phyloP scores from a whole-genome alignment of 148 eudicot species.

The Heliosperma pusillum region DNA sequence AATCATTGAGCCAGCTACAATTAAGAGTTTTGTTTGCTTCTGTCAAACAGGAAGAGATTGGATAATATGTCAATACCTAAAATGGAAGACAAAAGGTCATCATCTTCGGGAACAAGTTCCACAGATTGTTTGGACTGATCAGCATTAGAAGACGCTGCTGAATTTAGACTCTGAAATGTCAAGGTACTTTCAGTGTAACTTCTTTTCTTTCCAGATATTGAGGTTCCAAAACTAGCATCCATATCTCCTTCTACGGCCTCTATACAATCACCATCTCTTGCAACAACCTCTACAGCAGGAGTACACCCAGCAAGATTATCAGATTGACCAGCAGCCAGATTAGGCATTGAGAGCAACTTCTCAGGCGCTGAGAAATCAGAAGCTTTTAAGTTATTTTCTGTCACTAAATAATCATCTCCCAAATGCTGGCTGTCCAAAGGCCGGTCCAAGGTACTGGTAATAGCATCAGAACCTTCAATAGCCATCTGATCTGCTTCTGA shows the following conservation, averaged over 20 bases:
- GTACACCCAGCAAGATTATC: conserved; percentile 42
- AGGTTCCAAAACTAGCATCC: conserved; percentile 39
- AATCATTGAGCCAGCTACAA: neutral
- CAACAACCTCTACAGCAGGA: conserved; percentile 35
- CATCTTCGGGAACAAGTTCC: conserved; percentile 69
- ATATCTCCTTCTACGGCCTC: conserved; percentile 26
- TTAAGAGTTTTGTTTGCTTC: neutral
- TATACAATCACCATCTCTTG: conserved; percentile 12
- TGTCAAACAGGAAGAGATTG: neutral
- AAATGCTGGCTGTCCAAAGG: conserved; percentile 26
- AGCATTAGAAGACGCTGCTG: conserved; percentile 58
- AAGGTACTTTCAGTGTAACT: conserved; percentile 80
- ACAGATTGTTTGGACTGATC: conserved; percentile 53
- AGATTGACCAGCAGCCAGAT: conserved; percentile 42
- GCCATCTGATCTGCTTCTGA: conserved; percentile 24
- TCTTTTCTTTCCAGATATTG: conserved; percentile 64
- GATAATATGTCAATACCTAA: conserved; percentile 49
- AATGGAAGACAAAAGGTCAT: conserved; percentile 88
- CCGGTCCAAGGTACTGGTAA: conserved; percentile 25
- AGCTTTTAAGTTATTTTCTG: conserved; percentile 23
- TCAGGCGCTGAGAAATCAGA: conserved; percentile 36
- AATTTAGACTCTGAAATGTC: conserved; percentile 71
- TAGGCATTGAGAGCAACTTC: conserved; percentile 36
- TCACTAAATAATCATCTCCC: conserved; percentile 27
- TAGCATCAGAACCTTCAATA: conserved; percentile 25